phyloP scores from a whole-genome alignment of 371 early-diverging fungal species.

The Rhizopus sp. region DNA sequence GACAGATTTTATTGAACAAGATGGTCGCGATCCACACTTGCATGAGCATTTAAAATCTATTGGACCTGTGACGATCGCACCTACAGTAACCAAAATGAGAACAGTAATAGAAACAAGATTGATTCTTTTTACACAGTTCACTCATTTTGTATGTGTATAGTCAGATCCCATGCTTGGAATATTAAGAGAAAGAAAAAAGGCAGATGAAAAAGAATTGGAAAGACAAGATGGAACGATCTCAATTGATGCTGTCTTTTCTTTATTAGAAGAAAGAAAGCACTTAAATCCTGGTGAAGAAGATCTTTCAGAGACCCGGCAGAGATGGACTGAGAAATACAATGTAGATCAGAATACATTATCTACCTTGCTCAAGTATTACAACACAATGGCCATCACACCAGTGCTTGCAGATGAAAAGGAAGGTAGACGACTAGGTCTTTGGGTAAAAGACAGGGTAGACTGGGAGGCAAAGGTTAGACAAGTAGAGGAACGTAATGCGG shows the following conservation, averaged over 20 bases:
- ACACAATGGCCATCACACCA: slow-evolving; percentile 46
- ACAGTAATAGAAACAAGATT: slow-evolving; percentile 21
- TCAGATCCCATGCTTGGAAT: slow-evolving; percentile 48
- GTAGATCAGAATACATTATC: slow-evolving; percentile 29
- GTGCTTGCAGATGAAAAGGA: slow-evolving; percentile 34
- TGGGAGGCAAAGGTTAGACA: slow-evolving; percentile 28
- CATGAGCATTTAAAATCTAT: slow-evolving; percentile 34
- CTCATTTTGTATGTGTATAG: slow-evolving; percentile 14
- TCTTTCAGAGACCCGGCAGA: slow-evolving; percentile 18
- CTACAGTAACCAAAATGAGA: slow-evolving; percentile 38
- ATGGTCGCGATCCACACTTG: slow-evolving; percentile 40
- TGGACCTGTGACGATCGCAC: slow-evolving; percentile 41
- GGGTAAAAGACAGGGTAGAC: slow-evolving; percentile 38
- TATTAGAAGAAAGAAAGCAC: slow-evolving; percentile 41
- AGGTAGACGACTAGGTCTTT: slow-evolving; percentile 35
- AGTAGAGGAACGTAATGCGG: slow-evolving; percentile 20
- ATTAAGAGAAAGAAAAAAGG: slow-evolving; percentile 35
- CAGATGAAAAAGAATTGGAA: slow-evolving; percentile 21
- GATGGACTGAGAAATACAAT: slow-evolving; percentile 27
- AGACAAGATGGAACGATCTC: slow-evolving; percentile 20
- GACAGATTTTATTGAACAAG: slow-evolving; percentile 34
- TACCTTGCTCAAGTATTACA: slow-evolving; percentile 36
- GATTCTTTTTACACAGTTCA: background rate
- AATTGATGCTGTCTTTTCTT: slow-evolving; percentile 36
- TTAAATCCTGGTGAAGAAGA: slow-evolving; percentile 34